Conservation (phyloP, 1,284 basidiomycete genomes). For the Malassezia japonica region DNA sequence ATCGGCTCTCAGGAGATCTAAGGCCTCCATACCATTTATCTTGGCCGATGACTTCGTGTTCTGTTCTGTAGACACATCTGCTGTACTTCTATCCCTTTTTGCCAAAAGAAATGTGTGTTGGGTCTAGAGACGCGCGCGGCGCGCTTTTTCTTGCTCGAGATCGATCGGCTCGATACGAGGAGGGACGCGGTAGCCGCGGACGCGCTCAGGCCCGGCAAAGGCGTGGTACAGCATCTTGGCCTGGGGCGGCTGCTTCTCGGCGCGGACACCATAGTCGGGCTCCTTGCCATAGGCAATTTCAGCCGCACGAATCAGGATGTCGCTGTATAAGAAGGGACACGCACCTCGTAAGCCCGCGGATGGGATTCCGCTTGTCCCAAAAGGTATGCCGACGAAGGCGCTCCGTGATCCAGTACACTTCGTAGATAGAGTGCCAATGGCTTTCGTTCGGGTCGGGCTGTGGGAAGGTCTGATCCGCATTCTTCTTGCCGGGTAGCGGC, state of each 20-base stretch:
- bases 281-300: constrained; percentile 22
- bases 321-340: constrained; percentile 15
- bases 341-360: constrained; percentile 33
- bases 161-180: neutral
- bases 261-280: constrained; percentile 19
- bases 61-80: constrained; percentile 10
- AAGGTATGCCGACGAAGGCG: constrained; percentile 35
- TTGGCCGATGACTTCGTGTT: constrained; percentile 5
- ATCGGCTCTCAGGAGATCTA: constrained; percentile 46
- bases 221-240: constrained; percentile 29
- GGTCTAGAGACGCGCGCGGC: neutral
- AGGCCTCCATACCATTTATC: constrained; percentile 14
- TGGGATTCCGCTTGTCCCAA: constrained; percentile 39
- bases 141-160: neutral
- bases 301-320: constrained; percentile 39
- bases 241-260: constrained; percentile 23
- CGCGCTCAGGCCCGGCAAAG: constrained; percentile 13
- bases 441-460: neutral
- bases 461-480: neutral
- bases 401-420: constrained; percentile 34
- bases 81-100: constrained; percentile 18
- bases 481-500: constrained; percentile 14
- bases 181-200: neutral
- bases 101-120: too few species aligned
- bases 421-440: constrained; percentile 42